These are phyloP conservation scores for Globisporangium middletonii DNA, from an alignment of 352 stramenopile genomes.

Conservation along the genomic window DNA sequence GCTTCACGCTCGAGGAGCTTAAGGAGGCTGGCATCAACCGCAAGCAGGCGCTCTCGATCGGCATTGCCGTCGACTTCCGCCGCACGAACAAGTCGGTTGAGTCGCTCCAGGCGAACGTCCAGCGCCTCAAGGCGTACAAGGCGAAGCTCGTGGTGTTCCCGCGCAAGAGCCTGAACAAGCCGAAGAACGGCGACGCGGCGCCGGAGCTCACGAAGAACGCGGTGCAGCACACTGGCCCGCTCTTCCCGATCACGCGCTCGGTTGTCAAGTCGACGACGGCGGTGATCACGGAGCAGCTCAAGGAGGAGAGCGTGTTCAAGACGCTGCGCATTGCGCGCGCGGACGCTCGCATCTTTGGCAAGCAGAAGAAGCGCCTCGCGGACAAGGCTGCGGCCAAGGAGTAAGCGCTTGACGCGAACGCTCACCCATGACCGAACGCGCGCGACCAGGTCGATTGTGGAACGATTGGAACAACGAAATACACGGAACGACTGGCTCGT, in stretches of 20 bases:
- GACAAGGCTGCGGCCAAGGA: conserved; percentile 85
- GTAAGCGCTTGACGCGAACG: conserved; percentile 32
- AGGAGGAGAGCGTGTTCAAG: conserved; percentile 77
- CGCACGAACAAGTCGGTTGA: conserved; percentile 98
- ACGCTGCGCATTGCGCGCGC: conserved; percentile 80
- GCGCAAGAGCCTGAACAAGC: conserved; percentile 93
- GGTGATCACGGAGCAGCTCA: conserved; percentile 86
- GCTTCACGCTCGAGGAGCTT: conserved; percentile 98
- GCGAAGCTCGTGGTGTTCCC: conserved; percentile 98
- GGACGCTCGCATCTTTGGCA: conserved; percentile 82
- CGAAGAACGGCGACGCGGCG: conserved; percentile 92
- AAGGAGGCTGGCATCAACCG: conserved; percentile 96
- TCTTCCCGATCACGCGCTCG: conserved; percentile 78
- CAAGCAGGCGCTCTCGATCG: conserved; percentile 95
- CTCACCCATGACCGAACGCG: neutral
- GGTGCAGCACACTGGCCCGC: conserved; percentile 81
- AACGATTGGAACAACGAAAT: conserved; percentile 47
- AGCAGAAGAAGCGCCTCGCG: conserved; percentile 86
- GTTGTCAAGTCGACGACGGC: conserved; percentile 70
- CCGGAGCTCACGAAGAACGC: conserved; percentile 89
- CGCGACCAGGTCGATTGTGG: conserved; percentile 40
- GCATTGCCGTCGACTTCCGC: conserved; percentile 98
- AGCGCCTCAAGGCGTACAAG: conserved; percentile 99
- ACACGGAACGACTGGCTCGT: neutral
- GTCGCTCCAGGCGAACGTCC: conserved; percentile 95